Evolutionary conservation across 345 rosid genomes (phyloP), one percentile per base, ranked within the genome.

Genomic region (Combretum micranthum): DNA sequence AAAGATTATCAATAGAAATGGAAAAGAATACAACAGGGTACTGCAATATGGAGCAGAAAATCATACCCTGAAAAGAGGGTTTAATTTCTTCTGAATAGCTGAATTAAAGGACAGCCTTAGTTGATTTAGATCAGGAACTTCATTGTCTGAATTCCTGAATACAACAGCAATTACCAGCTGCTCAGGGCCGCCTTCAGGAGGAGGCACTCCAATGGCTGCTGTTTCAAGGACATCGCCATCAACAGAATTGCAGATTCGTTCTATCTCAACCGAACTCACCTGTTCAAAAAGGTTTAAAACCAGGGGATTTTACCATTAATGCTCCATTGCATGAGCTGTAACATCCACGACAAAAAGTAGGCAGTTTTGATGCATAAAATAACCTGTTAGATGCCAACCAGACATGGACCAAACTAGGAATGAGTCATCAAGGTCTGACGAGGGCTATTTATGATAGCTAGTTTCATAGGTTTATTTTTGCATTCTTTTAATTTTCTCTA

Each of bases 141-240:
- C 18, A 13, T 55, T 25, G 11, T 65, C 68, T n/a, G 73, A 37
- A 63, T 58, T 77, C 63, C 71, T 89, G 63, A 87, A 72, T 56
- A 93, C 99, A 45, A 83, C 94, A 3, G 77, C 99, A 2, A 93
- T 80, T 57, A 80, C 76, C 58, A 93, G 70, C 44, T 56, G 86
- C 79, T 93, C 99, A 0, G 99, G 99, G 47, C 99, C 99, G 0
- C 99, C 99, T 12, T 59, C 72, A 3, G 83, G 79, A 55, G 97
- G 96, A 13, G 97, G 99, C 63, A 93, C 94, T 21, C 97, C 96
- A 12, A 93, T 74, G 11, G 99, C 97, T 19, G 97, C 97, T 72
- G 99, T 93, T 75, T 89, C 99, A 10, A 93, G 79, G 57, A 93
- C 45, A 49, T 52, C 69, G 44, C 66, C 76, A 64, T 93, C 84